A percentile compares a stretch with the other conserved stretches of the same genome.
Evolutionary conservation across 2,329 filamentous ascomycete genomes (phyloP).

Genomic region (Cladosporium austrohemisphaericum): DNA sequence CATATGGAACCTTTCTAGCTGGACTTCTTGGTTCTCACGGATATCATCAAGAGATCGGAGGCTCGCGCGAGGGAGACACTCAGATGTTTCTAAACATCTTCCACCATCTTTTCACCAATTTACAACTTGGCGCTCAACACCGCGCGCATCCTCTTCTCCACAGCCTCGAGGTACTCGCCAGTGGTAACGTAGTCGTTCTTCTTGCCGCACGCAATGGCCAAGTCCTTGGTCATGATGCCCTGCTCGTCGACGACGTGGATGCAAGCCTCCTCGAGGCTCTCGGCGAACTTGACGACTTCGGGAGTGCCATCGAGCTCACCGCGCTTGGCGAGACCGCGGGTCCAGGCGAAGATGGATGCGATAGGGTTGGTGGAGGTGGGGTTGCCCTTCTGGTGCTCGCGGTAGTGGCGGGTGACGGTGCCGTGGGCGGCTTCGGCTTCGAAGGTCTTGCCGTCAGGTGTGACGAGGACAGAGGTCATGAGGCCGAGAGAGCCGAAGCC

Average conservation of each 20-base stretch:
- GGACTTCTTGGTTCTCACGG: no score
- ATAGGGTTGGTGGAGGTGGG: constrained; percentile 99
- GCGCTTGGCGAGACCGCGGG: constrained; percentile 86
- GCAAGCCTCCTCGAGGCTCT: constrained; percentile 88
- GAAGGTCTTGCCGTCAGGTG: constrained; percentile 93
- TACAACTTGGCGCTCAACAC: constrained; percentile 74
- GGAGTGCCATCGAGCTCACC: constrained; percentile 91
- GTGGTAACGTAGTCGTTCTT: constrained; percentile 89
- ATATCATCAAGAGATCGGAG: no score
- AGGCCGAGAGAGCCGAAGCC: constrained; percentile 96
- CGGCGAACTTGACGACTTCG: constrained; percentile 84
- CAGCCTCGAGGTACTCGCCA: constrained; percentile 83
- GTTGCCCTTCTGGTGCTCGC: constrained; percentile 96
- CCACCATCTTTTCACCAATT: no score
- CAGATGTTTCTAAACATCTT: no score
- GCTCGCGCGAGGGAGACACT: no score
- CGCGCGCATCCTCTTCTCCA: constrained; percentile 82
- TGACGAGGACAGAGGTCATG: constrained; percentile 97
- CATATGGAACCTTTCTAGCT: no score
- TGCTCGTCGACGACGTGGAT: constrained; percentile 91
- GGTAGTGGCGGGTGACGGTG: constrained; percentile 96
- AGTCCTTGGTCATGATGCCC: constrained; percentile 98
- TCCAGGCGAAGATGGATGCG: constrained; percentile 99
- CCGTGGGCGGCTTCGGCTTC: constrained; percentile 98
- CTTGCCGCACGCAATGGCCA: constrained; percentile 92